These are phyloP conservation scores for Geosmithia putterillii DNA, from an alignment of 2,329 filamentous ascomycete genomes.

Conservation along the genomic window DNA sequence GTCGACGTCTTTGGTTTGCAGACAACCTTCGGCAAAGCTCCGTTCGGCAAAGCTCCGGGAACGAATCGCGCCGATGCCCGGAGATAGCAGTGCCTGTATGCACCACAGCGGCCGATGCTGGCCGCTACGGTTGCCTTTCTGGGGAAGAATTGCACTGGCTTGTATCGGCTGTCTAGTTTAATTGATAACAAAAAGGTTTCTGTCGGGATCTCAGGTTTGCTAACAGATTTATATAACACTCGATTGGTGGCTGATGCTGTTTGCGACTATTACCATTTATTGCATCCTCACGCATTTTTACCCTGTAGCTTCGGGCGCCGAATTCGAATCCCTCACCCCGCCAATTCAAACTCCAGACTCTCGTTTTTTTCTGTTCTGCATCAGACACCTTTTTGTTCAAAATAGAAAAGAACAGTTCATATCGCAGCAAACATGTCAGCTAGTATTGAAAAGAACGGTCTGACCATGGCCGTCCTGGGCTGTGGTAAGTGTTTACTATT, in stretches of 20 bases:
- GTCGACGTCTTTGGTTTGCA: background rate
- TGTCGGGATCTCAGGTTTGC: background rate
- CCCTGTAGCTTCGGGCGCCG: background rate
- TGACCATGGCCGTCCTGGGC: constrained; percentile 70
- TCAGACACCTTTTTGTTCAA: background rate
- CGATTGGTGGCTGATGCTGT: background rate
- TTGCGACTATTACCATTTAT: background rate
- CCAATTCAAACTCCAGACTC: background rate
- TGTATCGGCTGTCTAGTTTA: background rate
- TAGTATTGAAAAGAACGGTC: constrained; percentile 21
- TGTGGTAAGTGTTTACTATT: constrained; percentile 53
- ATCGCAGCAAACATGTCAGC: constrained; percentile 12
- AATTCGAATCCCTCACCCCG: background rate
- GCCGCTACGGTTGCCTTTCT: background rate
- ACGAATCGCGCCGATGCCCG: background rate
- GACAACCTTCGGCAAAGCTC: background rate
- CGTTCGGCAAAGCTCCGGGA: background rate
- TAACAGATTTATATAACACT: too few species aligned
- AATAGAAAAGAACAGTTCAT: background rate
- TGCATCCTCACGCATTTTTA: background rate
- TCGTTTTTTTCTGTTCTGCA: background rate
- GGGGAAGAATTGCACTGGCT: background rate
- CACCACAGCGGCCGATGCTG: background rate
- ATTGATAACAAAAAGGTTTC: background rate
- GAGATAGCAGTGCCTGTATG: too few species aligned